phyloP scores from a whole-genome alignment of 208 protist species.

The Leishmania martiniquensis region DNA sequence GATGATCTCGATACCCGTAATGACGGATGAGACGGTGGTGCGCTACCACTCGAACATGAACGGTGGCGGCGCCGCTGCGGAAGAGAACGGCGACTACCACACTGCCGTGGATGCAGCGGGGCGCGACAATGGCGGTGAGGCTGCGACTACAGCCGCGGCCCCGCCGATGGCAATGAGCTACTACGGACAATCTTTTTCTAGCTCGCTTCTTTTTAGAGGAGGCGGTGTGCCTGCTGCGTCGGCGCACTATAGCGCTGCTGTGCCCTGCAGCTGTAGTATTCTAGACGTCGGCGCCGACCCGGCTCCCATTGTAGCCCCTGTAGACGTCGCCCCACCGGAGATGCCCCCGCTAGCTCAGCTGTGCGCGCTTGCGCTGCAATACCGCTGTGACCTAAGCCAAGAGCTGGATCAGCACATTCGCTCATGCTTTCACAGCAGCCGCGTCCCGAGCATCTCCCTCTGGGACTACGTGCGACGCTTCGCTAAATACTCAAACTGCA shows the following conservation, averaged over 20 bases:
- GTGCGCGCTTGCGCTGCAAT: constrained; percentile 60
- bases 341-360: constrained; percentile 61
- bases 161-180: neutral
- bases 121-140: constrained; percentile 1
- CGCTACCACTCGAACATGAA: constrained; percentile 10
- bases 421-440: constrained; percentile 76
- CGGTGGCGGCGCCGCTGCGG: constrained; percentile 4
- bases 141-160: neutral
- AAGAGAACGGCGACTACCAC: constrained; percentile 6
- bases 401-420: constrained; percentile 31
- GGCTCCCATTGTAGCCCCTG: constrained; percentile 14
- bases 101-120: neutral
- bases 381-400: constrained; percentile 55
- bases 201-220: neutral
- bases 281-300: constrained; percentile 23
- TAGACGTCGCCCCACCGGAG: constrained; percentile 32
- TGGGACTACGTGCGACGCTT: constrained; percentile 92
- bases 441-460: constrained; percentile 81
- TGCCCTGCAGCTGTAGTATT: constrained; percentile 26
- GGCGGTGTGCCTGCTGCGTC: neutral
- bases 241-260: constrained; percentile 13
- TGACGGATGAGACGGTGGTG: constrained; percentile 35
- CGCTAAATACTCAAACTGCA: constrained; percentile 90
- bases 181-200: neutral
- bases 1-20: constrained; percentile 33